These are phyloP conservation scores for Lagenidium sp. DNA, from an alignment of 352 stramenopile species.

Conservation along the genomic window DNA sequence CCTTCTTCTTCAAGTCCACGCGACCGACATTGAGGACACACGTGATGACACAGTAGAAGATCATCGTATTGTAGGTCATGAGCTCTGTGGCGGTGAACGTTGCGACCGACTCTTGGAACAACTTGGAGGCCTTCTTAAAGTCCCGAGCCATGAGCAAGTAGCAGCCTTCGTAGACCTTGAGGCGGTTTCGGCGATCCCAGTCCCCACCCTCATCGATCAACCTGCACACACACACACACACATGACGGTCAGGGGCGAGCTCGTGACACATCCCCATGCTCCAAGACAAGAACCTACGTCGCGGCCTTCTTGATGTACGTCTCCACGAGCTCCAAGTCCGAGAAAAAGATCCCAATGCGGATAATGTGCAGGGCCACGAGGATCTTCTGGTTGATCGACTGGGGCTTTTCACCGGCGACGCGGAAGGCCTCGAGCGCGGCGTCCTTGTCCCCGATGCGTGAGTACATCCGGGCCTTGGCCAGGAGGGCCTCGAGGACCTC, in stretches of 20 bases:
- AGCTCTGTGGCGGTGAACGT: slow-evolving; percentile 98
- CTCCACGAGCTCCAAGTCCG: slow-evolving; percentile 77
- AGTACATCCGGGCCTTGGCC: slow-evolving; percentile 90
- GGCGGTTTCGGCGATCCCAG: slow-evolving; percentile 97
- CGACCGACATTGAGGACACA: slow-evolving; percentile 92
- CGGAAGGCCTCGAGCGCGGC: slow-evolving; percentile 88
- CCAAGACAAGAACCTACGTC: slow-evolving; percentile 18
- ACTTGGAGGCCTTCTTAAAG: slow-evolving; percentile 88
- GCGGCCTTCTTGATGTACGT: slow-evolving; percentile 86
- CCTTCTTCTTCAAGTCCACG: slow-evolving; percentile 96
- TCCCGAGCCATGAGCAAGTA: slow-evolving; percentile 91
- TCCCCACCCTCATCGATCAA: slow-evolving; percentile 94
- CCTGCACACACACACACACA: slow-evolving; percentile 14
- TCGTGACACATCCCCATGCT: neutral
- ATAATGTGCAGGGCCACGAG: slow-evolving; percentile 94
- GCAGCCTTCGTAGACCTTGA: slow-evolving; percentile 97
- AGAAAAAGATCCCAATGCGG: slow-evolving; percentile 84
- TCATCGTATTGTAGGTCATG: slow-evolving; percentile 96
- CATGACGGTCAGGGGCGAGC: neutral
- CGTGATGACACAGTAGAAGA: slow-evolving; percentile 96
- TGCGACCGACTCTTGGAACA: slow-evolving; percentile 95
- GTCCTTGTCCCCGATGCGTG: slow-evolving; percentile 90
- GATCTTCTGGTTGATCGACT: slow-evolving; percentile 97
- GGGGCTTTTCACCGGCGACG: slow-evolving; percentile 89
- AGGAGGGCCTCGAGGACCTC: slow-evolving; percentile 95